These are phyloP conservation scores for Diplodia mutila DNA, from an alignment of 2,329 filamentous ascomycete species.

Conservation along the genomic window DNA sequence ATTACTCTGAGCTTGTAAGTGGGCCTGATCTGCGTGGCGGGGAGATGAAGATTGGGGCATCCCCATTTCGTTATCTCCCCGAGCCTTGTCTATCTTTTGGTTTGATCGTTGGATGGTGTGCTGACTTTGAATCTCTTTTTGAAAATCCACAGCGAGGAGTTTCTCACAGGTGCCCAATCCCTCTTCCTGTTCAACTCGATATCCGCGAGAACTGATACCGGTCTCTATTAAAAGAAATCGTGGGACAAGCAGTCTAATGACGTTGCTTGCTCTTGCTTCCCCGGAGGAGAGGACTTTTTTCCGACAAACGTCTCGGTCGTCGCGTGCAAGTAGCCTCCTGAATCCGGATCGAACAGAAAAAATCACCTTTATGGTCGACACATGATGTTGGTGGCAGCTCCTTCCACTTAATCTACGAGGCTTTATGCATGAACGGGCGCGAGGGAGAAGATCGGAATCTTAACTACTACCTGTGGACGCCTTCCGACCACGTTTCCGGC, in stretches of 20 bases:
- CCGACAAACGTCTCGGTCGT: no score
- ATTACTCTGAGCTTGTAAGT: conserved; percentile 61
- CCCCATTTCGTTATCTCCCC: neutral
- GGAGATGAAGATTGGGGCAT: neutral
- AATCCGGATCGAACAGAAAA: neutral
- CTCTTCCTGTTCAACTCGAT: conserved; percentile 60
- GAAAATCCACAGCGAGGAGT: conserved; percentile 52
- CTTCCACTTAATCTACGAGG: neutral
- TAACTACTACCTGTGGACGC: neutral
- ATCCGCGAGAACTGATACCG: conserved; percentile 55
- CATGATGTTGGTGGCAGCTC: neutral
- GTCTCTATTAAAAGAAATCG: conserved; percentile 52
- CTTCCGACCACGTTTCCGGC: no score
- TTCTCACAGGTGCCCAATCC: conserved; percentile 59
- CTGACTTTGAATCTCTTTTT: neutral
- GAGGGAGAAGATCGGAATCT: neutral
- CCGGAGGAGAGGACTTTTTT: neutral
- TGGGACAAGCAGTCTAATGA: conserved; percentile 40
- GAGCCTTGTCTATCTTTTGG: neutral
- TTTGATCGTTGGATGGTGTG: neutral
- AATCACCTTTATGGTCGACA: no score
- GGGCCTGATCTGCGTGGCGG: neutral
- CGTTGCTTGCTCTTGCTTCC: neutral
- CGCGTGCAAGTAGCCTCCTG: neutral
- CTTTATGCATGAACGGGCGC: neutral